Percentiles rank a stretch among this genome's conserved stretches.
Conservation (phyloP, 1,284 basidiomycete genomes). For the Moesziomyces aphidis region DNA sequence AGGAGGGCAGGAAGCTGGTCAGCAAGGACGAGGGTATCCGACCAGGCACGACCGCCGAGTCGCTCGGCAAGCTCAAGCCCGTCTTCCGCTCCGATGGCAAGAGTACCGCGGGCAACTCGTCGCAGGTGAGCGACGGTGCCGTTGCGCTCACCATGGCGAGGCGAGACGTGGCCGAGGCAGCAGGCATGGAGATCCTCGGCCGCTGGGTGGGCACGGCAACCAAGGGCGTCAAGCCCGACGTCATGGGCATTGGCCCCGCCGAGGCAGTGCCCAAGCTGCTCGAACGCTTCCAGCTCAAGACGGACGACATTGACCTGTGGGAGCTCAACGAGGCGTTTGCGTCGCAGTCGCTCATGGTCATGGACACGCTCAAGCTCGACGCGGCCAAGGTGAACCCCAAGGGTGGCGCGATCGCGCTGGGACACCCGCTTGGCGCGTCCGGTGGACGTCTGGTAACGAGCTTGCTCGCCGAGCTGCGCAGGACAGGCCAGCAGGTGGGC, state of each 20-base stretch:
- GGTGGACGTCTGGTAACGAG: constrained; percentile 63
- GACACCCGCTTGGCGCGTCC: constrained; percentile 64
- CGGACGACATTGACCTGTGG: constrained; percentile 63
- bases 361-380: constrained; percentile 58
- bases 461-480: constrained; percentile 57
- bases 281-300: constrained; percentile 52
- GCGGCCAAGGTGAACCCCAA: constrained; percentile 61
- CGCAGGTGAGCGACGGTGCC: constrained; percentile 64
- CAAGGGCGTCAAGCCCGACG: constrained; percentile 63
- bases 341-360: constrained; percentile 62
- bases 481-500: constrained; percentile 59
- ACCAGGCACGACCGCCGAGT: constrained; percentile 50
- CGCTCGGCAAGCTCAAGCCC: constrained; percentile 62
- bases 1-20: constrained; percentile 56
- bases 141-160: constrained; percentile 62
- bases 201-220: constrained; percentile 61
- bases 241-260: constrained; percentile 66
- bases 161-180: constrained; percentile 57
- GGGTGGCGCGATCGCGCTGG: constrained; percentile 66
- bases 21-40: constrained; percentile 64
- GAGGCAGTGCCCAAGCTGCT: constrained; percentile 61
- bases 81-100: constrained; percentile 55
- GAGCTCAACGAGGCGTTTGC: constrained; percentile 67
- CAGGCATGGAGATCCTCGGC: constrained; percentile 62
- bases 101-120: constrained; percentile 64